phyloP scores from a whole-genome alignment of 2,329 filamentous ascomycete genomes.

The Aspergillus sp. region DNA sequence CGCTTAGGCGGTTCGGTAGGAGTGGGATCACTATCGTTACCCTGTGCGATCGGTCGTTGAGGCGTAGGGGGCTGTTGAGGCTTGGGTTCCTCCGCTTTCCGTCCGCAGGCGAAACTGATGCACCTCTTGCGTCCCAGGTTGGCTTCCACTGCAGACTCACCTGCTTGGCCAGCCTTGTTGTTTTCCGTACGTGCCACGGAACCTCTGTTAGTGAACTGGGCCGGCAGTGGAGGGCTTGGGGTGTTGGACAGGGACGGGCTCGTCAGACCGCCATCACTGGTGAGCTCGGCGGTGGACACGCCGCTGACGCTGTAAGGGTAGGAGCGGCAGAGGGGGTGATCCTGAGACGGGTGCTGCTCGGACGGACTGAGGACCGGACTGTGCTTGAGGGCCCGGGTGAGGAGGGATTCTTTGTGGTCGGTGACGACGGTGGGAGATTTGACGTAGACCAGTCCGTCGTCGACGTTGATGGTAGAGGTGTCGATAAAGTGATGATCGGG shows the following conservation, averaged over 20 bases:
- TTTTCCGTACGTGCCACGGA: conserved; percentile 12
- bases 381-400: conserved; percentile 78
- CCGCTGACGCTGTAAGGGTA: conserved; percentile 67
- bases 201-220: conserved; percentile 31
- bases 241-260: conserved; percentile 85
- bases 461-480: conserved; percentile 27
- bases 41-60: conserved; percentile 23
- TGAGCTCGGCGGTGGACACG: conserved; percentile 83
- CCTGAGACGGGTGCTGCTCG: conserved; percentile 34
- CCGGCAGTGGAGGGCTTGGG: conserved; percentile 76
- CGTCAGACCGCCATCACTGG: conserved; percentile 89
- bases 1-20: conserved; percentile 37
- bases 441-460: conserved; percentile 38
- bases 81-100: conserved; percentile 53
- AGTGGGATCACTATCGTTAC: conserved; percentile 11
- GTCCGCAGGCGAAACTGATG: conserved; percentile 86
- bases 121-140: conserved; percentile 74
- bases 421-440: conserved; percentile 48
- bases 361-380: conserved; percentile 53
- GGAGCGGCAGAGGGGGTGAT: conserved; percentile 58
- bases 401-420: conserved; percentile 70
- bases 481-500: conserved; percentile 57
- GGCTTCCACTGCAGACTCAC: conserved; percentile 60
- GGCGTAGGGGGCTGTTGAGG: conserved; percentile 21
- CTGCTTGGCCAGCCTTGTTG: conserved; percentile 31